Conservation (phyloP, 257 asterid genomes). For the Nicotiana attenuata region DNA sequence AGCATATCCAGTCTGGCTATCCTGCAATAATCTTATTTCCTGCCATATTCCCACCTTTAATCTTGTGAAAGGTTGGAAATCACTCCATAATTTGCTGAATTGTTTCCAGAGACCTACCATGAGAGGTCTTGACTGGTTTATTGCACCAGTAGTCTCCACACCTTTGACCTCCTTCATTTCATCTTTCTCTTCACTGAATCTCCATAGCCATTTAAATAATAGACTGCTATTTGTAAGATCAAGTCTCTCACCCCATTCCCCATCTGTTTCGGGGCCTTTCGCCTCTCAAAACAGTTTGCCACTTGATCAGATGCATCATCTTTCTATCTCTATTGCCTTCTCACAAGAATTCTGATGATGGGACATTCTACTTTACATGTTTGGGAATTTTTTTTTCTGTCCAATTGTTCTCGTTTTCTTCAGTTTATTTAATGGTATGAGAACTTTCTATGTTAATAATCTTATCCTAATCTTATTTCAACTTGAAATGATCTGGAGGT, state of each 20-base stretch:
- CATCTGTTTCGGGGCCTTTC: not conserved
- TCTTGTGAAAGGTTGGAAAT: not conserved
- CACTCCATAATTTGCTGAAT: not conserved
- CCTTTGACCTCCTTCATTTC: not conserved
- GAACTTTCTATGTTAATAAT: slow-evolving; percentile 22
- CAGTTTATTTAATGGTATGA: not conserved
- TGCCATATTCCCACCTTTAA: not conserved
- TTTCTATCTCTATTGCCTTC: not conserved
- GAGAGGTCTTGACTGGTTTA: not conserved
- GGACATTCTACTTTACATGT: not conserved
- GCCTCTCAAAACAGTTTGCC: not conserved
- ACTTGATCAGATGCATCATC: not conserved
- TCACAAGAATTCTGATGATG: slow-evolving; percentile 6
- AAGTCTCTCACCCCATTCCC: not conserved
- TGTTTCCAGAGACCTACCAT: not conserved
- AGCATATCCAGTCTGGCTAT: not conserved
- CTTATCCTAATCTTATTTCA: slow-evolving; percentile 35
- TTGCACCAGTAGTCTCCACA: not conserved
- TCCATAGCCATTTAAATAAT: no score
- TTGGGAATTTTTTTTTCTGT: not conserved
- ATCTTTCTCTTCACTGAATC: not conserved
- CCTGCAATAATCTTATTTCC: not conserved
- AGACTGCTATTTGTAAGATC: not conserved
- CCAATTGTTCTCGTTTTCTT: not conserved
- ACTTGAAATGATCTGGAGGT: slow-evolving; percentile 63